Conservation (phyloP, 805 yeast genomes). For the Cyberlindnera euphorbiiphila region DNA sequence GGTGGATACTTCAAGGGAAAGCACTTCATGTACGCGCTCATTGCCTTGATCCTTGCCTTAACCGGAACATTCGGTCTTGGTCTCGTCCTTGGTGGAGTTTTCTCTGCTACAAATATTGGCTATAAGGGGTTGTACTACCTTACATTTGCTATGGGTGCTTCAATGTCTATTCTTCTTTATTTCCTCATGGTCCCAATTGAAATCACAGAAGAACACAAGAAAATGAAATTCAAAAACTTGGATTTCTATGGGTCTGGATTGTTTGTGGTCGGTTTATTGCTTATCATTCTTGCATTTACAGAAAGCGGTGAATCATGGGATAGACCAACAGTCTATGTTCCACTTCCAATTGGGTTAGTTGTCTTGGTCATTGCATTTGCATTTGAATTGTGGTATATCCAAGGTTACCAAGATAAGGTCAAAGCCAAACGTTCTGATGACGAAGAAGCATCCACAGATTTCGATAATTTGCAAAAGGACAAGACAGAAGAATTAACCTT, state of each 20-base stretch:
- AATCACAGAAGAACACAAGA: slow-evolving; percentile 22
- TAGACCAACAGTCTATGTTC: slow-evolving; percentile 37
- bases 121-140: slow-evolving; percentile 38
- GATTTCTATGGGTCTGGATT: slow-evolving; percentile 34
- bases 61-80: slow-evolving; percentile 31
- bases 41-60: slow-evolving; percentile 25
- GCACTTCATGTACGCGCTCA: slow-evolving; percentile 28
- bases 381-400: slow-evolving; percentile 30
- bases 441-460: background rate
- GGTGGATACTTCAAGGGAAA: slow-evolving; percentile 29
- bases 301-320: slow-evolving; percentile 44
- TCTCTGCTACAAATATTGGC: slow-evolving; percentile 34
- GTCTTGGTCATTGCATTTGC: slow-evolving; percentile 27
- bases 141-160: slow-evolving; percentile 31
- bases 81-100: slow-evolving; percentile 44
- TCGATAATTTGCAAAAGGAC: no score
- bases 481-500: no score
- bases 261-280: slow-evolving; percentile 33
- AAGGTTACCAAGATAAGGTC: slow-evolving; percentile 13
- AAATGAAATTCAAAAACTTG: slow-evolving; percentile 26
- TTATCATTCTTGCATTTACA: slow-evolving; percentile 41
- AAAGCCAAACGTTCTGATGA: background rate
- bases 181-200: slow-evolving; percentile 32
- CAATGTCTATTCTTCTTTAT: slow-evolving; percentile 18
- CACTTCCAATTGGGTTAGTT: slow-evolving; percentile 37